Conservation (phyloP, 345 rosid species). For the Bretschneidera sinensis region DNA sequence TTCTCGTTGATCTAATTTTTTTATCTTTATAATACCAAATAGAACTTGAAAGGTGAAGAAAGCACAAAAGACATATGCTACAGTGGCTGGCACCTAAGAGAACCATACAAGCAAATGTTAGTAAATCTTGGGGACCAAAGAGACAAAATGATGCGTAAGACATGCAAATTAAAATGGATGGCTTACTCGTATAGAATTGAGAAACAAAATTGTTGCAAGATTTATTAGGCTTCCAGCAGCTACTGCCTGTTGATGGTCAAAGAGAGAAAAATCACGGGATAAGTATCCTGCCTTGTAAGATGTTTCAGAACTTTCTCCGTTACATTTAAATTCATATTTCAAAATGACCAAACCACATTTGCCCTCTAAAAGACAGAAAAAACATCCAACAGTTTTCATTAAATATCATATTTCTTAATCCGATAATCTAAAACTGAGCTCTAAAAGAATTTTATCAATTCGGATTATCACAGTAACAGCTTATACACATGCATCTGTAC, state of each 20-base stretch:
- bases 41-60: constrained; percentile 79
- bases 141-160: not conserved
- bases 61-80: constrained; percentile 61
- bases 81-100: constrained; percentile 65
- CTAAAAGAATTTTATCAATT: too few species aligned
- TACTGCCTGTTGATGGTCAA: constrained; percentile 60
- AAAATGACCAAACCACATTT: too few species aligned
- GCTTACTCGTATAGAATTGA: constrained; percentile 82
- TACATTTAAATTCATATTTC: too few species aligned
- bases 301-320: not conserved
- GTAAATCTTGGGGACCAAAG: not conserved
- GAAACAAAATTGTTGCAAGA: constrained; percentile 86
- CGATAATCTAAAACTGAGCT: not conserved
- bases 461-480: not conserved
- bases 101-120: constrained; percentile 8
- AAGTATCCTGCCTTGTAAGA: not conserved
- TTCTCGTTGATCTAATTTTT: constrained; percentile 76
- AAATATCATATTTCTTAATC: too few species aligned
- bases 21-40: constrained; percentile 74
- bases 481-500: not conserved
- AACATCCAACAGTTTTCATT: not conserved
- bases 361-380: not conserved
- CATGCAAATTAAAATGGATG: constrained; percentile 4
- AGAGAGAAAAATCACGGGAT: constrained; percentile 5
- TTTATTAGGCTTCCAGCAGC: constrained; percentile 95